phyloP scores from a whole-genome alignment of 2,329 filamentous ascomycete species.

The Xylariaceae sp. region DNA sequence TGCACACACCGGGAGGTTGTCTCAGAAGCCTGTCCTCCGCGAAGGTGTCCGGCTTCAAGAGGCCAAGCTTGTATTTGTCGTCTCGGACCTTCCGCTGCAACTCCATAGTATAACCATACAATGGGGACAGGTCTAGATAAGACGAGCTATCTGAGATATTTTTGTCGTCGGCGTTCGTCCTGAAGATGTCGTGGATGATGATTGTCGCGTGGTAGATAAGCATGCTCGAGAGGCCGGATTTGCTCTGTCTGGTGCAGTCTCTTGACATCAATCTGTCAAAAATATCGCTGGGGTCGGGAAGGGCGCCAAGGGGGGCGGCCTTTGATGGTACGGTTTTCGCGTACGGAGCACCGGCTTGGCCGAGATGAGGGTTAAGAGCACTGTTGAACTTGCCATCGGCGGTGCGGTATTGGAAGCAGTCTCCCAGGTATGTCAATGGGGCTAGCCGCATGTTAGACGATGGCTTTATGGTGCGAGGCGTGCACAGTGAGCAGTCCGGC shows the following conservation, averaged over 20 bases:
- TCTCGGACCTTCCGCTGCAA: neutral
- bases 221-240: neutral
- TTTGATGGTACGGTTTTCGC: neutral
- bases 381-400: neutral
- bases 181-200: conserved; percentile 1
- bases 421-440: neutral
- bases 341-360: neutral
- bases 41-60: neutral
- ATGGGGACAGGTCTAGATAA: neutral
- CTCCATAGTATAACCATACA: neutral
- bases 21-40: neutral
- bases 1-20: neutral
- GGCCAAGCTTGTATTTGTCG: neutral
- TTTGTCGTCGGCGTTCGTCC: neutral
- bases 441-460: neutral
- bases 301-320: neutral
- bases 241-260: neutral
- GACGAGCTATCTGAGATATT: neutral
- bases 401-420: neutral
- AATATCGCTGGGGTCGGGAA: neutral
- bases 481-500: no score
- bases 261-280: neutral
- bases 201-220: neutral
- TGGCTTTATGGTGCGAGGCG: no score
- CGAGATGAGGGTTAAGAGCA: neutral